Conservation (phyloP, 495 filamentous ascomycete genomes). For the Podospora bellae-mahoneyi region DNA sequence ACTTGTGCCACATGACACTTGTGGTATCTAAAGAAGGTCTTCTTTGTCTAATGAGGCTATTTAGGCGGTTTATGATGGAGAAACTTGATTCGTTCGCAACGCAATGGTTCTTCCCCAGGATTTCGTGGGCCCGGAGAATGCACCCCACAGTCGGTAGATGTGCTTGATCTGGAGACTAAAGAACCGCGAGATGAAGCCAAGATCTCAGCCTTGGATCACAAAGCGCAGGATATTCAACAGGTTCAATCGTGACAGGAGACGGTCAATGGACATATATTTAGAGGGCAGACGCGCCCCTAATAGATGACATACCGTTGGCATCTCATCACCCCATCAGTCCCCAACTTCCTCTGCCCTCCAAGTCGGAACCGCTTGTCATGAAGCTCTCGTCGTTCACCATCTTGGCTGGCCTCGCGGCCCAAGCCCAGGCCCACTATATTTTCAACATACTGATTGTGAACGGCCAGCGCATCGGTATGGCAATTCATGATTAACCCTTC, state of each 20-base stretch:
- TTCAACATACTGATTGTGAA: conserved; percentile 42
- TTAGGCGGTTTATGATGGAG: not conserved
- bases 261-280: not conserved
- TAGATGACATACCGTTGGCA: not conserved
- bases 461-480: conserved; percentile 27
- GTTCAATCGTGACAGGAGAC: too few relatives aligned
- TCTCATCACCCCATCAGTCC: not conserved
- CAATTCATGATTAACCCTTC: too few relatives aligned
- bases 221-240: not conserved
- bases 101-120: not conserved
- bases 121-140: not conserved
- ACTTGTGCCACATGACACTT: not conserved
- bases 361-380: not conserved
- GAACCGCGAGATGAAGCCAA: not conserved
- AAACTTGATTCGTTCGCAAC: not conserved
- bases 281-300: not conserved
- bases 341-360: not conserved
- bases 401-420: conserved; percentile 28
- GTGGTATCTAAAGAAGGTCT: not conserved
- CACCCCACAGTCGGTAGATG: conserved; percentile 13
- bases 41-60: not conserved
- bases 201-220: not conserved
- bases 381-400: conserved; percentile 30
- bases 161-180: not conserved
- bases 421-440: conserved; percentile 40